Evolutionary conservation across 2,329 filamentous ascomycete species (phyloP).

Genomic region (Gliomastix tumulicola): DNA sequence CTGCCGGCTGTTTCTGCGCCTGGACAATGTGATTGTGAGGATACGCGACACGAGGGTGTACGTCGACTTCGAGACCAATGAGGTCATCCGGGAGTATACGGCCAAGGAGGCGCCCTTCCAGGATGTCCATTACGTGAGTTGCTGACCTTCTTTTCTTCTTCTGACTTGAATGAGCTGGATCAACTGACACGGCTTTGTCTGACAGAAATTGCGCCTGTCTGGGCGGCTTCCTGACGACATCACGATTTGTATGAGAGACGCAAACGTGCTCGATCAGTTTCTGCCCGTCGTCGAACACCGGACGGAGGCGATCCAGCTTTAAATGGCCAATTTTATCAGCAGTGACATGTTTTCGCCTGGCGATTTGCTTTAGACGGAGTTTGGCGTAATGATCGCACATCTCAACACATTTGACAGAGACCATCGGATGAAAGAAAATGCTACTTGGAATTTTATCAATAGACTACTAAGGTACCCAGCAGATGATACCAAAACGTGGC

Average conservation of each 20-base stretch:
- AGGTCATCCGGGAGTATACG: constrained; percentile 84
- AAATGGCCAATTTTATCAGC: too few species aligned
- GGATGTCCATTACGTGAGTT: constrained; percentile 61
- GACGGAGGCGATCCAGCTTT: constrained; percentile 42
- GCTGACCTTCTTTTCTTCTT: not conserved
- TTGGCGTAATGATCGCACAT: too few species aligned
- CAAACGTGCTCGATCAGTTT: constrained; percentile 65
- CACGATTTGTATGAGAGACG: constrained; percentile 69
- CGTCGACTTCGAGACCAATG: constrained; percentile 73
- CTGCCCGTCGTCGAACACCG: constrained; percentile 64
- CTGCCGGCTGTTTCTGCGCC: constrained; percentile 80
- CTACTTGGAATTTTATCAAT: too few species aligned
- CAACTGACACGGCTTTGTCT: not conserved
- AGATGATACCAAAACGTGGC: too few species aligned
- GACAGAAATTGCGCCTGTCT: constrained; percentile 39
- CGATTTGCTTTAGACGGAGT: too few species aligned
- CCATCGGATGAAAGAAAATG: too few species aligned
- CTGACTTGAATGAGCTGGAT: too few species aligned
- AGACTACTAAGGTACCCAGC: too few species aligned
- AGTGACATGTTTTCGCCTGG: too few species aligned
- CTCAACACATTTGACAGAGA: too few species aligned
- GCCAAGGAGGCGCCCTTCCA: constrained; percentile 79
- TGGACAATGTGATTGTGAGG: constrained; percentile 84
- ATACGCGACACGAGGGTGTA: constrained; percentile 88
- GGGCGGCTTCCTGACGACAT: constrained; percentile 62